Evolutionary conservation across 139 green algal genomes (phyloP), one percentile per base, ranked within the genome.

Genomic region (Eudorina sp.): DNA sequence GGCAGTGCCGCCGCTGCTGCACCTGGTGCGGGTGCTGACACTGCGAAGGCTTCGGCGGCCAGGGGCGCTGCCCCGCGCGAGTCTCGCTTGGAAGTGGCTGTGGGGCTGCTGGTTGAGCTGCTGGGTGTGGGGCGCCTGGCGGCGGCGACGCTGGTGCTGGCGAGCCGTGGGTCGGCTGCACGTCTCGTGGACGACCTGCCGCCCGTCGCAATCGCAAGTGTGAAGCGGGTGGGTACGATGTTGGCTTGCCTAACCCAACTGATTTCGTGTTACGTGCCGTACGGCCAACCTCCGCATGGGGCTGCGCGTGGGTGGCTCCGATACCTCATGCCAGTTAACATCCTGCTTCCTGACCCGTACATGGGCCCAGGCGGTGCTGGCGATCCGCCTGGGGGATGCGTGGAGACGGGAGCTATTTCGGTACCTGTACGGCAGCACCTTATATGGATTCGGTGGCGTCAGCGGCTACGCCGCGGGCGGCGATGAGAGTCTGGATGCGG

Each of bases 351-450:
- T n/a, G n/a, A n/a, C n/a, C n/a, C n/a, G n/a, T n/a, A n/a, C n/a
- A n/a, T n/a, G n/a, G n/a, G n/a, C n/a, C 4, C 58, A 86, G 80
- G 80, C 80, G 6, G 46, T 86, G 80, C 4, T 8, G 58, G 21
- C 70, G 40, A 25, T 66, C 27, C 80, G 43, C 27, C 41, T 41
- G 5, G 60, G 80, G 8, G 48, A 29, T 31, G 29, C 29, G 25
- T 86, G 80, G 80, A n/a, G 60, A 0, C 80, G 80, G 25, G 80
- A 86, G 80, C 43, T 76, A 43, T 60, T 23, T 29, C 80, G 80
- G 1, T 86, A 77, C 60, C 43, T 86, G 43, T 51, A 48, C 60
- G 80, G 80, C 80, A 86, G n/a, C 31, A 86, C 80, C 40, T 58
- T 40, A 1, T 19, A 11, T 11, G 79, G 79, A 6, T 55, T 40